These are phyloP conservation scores for Umbelopsis isabellina DNA, from an alignment of 192 early-diverging fungal species.

Conservation along the genomic window DNA sequence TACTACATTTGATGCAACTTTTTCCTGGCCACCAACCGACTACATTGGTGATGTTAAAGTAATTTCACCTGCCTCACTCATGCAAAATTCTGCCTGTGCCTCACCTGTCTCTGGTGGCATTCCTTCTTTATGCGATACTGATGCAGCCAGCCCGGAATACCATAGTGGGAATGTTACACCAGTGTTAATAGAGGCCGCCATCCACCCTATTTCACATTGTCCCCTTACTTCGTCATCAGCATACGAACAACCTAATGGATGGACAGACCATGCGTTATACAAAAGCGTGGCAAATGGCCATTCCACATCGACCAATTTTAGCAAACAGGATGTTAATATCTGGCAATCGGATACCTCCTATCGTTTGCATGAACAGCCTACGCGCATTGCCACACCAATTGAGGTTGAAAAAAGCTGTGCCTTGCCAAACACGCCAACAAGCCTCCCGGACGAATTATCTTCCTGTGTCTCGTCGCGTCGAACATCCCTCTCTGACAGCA, in stretches of 20 bases:
- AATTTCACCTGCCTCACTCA: constrained; percentile 4
- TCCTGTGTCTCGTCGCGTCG: neutral
- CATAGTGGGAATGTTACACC: constrained; percentile 22
- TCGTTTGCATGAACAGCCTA: neutral
- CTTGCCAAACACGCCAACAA: constrained; percentile 9
- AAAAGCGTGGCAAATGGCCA: too few relatives aligned
- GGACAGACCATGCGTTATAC: too few relatives aligned
- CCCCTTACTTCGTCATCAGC: too few relatives aligned
- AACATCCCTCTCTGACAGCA: neutral
- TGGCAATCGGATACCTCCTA: neutral
- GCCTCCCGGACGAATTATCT: neutral
- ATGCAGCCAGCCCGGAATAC: constrained; percentile 1
- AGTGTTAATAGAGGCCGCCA: neutral
- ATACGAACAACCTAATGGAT: too few relatives aligned
- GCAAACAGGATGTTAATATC: neutral
- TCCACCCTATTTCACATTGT: neutral
- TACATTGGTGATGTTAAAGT: neutral
- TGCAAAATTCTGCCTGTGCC: constrained; percentile 9
- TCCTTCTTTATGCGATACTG: constrained; percentile 17
- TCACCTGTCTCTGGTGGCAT: constrained; percentile 9
- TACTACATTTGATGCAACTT: neutral
- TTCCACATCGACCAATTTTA: too few relatives aligned
- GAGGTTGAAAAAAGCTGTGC: neutral
- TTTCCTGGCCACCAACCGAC: neutral
- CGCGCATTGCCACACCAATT: neutral